Evolutionary conservation across 2,329 filamentous ascomycete species (phyloP), one percentile per base, ranked within the genome.

Genomic region (Capronia coronata): DNA sequence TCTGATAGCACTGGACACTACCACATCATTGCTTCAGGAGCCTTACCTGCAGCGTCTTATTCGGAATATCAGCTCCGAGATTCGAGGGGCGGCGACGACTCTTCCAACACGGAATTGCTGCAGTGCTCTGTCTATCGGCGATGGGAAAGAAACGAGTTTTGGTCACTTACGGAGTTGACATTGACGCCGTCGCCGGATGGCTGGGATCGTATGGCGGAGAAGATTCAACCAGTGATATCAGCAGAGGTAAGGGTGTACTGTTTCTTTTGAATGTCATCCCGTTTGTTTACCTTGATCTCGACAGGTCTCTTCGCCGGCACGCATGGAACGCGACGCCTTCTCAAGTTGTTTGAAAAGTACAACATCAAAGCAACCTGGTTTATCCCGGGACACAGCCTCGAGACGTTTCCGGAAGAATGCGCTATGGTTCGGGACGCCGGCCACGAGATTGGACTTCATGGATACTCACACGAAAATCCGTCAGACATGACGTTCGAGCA

Each of bases 151-250:
- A 78, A 57, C 68, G 75, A 44, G 72, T 79, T 42, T 71, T 79
- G 30, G 72, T 75, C 37, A 69, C 77, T 57, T 86, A 86, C 59
- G 82, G 83, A 2, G 80, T 87, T 19, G 84, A 88, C 54, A 82
- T 88, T 21, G 84, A 88, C 56, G 84, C 83, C n/a, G 82, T 87
- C 1, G 79, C 83, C 1, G 83, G 84, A 7, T 88, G 84, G 85
- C 71, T 88, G 0, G 84, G 84, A 0, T 84, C 79, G 0, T 88
- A 89, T 60, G 82, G 82, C 13, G 83, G 85, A 30, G 77, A 87
- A 64, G 84, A 88, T 62, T 83, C 77, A 6, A 80, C 78, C 1
- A 84, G 76, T 61, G 84, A 88, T 59, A 87, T 88, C 55, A 83
- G 78, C 62, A 74, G 84, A 73, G 83, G 82, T 78, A 60, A n/a